Base-by-base conservation (phyloP, 495 filamentous ascomycete species). In the Amphirosellinia nigrospora region DNA sequence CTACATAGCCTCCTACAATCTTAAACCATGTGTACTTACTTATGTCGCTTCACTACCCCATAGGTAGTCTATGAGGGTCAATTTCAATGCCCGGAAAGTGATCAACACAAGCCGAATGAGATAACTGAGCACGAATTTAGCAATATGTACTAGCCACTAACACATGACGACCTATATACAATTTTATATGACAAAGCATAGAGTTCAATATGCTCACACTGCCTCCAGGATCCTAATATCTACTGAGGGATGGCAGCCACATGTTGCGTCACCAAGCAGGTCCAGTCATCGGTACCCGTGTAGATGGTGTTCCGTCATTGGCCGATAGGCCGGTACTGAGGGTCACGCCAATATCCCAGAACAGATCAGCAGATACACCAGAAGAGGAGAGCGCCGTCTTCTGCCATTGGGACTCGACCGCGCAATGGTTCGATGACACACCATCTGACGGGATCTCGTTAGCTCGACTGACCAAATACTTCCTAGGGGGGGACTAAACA, bases 301-400 rank as follows among this genome's bases (percentile, higher is more conserved):
- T 81, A 84, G 59, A 84, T 81, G 32, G 82, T 84, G 64, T 90
- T 3, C 85, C 88, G 72, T 91, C 89, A 70, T 92, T 79, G 10
- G 87, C 75, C 41, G 89, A 88, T 69, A 83, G 78, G 2, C 89
- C 89, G 23, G 79, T 83, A 64, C 80, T 83, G 62, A 85, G 87
- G 21, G 77, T 81, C 55, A 82, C 87, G 0, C 89, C 91, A 72
- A 83, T 87, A 76, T 92, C 89, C 91, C 90, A 92, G 77, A 86
- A 90, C 75, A 89, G 79, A 76, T 91, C 88, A 0, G 82, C 84
- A 30, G 91, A 82, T 64, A 85, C 85, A 10, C 85, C 81, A 38
- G 82, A 74, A 4, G 89, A 74, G 1, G 82, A 80, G 4, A 88
- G 86, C 7, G 75, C 46, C 3, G 72, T 80, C 36, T 80, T 73